Conservation (phyloP, 352 stramenopile species). For the Phytopythium litorale region DNA sequence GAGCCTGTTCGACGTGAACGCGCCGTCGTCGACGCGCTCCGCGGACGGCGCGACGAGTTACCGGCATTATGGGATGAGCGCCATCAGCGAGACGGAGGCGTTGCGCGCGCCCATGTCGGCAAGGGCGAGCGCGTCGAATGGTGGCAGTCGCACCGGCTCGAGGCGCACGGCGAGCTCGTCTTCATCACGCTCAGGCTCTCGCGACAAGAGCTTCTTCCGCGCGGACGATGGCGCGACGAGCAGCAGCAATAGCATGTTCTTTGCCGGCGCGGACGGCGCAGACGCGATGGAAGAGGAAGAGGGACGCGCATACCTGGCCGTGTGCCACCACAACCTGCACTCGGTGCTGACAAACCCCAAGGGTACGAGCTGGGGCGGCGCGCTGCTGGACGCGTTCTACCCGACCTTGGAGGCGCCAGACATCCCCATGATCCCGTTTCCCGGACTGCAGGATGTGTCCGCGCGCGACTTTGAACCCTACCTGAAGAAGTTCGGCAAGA, state of each 20-base stretch:
- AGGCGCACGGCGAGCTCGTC: conserved; percentile 18
- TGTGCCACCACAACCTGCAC: conserved; percentile 82
- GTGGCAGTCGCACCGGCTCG: conserved; percentile 26
- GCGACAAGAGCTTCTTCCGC: conserved; percentile 7
- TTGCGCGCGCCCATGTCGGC: conserved; percentile 27
- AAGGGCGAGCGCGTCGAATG: conserved; percentile 15
- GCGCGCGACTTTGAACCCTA: conserved; percentile 77
- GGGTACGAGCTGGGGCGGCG: conserved; percentile 61
- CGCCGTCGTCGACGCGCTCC: conserved; percentile 36
- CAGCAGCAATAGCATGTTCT: conserved; percentile 10
- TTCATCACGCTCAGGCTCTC: conserved; percentile 23
- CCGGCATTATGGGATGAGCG: background rate
- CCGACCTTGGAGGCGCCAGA: conserved; percentile 59
- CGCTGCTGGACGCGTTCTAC: conserved; percentile 72
- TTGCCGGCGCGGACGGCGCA: conserved; percentile 5
- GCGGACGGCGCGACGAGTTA: conserved; percentile 14
- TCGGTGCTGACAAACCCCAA: conserved; percentile 83
- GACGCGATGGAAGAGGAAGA: conserved; percentile 46
- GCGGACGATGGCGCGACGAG: background rate
- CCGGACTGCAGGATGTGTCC: conserved; percentile 55
- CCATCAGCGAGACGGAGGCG: conserved; percentile 13
- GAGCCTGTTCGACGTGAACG: conserved; percentile 65
- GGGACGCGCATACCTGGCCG: conserved; percentile 55
- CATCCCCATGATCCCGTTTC: conserved; percentile 61
- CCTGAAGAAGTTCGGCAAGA: conserved; percentile 63